These are phyloP conservation scores for Pseudogymnoascus sp. DNA, from an alignment of 2,329 filamentous ascomycete species.

Conservation along the genomic window DNA sequence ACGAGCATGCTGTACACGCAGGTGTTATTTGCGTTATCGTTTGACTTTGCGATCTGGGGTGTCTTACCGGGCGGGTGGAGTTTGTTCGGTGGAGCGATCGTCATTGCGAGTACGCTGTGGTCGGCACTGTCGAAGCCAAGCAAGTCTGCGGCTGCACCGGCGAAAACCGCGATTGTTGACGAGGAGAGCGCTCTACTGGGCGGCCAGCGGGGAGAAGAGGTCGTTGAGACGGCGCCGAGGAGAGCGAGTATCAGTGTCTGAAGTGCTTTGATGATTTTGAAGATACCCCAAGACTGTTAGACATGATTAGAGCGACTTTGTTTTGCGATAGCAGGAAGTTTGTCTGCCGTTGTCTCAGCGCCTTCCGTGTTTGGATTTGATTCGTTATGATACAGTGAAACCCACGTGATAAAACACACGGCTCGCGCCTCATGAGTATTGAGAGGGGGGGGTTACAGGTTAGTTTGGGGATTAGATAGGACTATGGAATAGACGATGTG, in stretches of 20 bases:
- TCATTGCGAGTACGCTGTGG: conserved; percentile 27
- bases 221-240: conserved; percentile 15
- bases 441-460: background rate
- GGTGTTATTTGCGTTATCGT: conserved; percentile 53
- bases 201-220: conserved; percentile 12
- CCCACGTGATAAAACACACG: background rate
- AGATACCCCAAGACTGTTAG: background rate
- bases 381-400: background rate
- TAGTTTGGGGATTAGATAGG: background rate
- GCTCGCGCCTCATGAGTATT: background rate
- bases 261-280: background rate
- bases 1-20: conserved; percentile 63
- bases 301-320: background rate
- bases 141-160: background rate
- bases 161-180: conserved; percentile 15
- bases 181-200: conserved; percentile 27
- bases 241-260: conserved; percentile 18
- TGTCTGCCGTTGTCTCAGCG: background rate
- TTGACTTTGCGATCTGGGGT: conserved; percentile 28
- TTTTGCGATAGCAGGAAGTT: background rate
- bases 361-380: background rate
- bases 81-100: conserved; percentile 24
- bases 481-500: background rate
- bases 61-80: conserved; percentile 25
- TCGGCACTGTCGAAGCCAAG: conserved; percentile 23